Percentiles rank a stretch among this genome's conserved stretches.
Conservation (phyloP, 306 rosid species). For the Elaeagnus macrophylla region DNA sequence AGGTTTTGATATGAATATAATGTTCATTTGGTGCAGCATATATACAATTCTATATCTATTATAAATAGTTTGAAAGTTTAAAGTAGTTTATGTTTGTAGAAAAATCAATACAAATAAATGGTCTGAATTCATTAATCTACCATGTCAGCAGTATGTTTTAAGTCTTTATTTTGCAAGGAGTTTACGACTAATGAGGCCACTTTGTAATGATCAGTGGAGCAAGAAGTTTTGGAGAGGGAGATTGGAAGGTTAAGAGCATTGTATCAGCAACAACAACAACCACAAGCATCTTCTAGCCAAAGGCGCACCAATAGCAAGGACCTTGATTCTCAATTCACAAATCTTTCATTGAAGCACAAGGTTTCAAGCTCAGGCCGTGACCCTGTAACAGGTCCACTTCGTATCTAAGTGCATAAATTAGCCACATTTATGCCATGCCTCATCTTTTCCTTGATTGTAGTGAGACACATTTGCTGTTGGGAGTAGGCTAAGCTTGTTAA, state of each 20-base stretch:
- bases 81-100: not conserved
- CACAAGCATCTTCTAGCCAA: slow-evolving; percentile 61
- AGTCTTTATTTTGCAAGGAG: slow-evolving; percentile 7
- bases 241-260: slow-evolving; percentile 71
- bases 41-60: not conserved
- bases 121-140: not conserved
- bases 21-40: slow-evolving; percentile 1
- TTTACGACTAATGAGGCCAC: slow-evolving; percentile 33
- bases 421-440: slow-evolving; percentile 33
- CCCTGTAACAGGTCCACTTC: slow-evolving; percentile 59
- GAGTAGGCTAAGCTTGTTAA: slow-evolving; percentile 53
- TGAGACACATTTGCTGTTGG: slow-evolving; percentile 36
- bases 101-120: not conserved
- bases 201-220: slow-evolving; percentile 79
- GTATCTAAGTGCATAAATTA: slow-evolving; percentile 39
- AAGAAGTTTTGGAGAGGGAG: slow-evolving; percentile 98
- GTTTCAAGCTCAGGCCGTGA: slow-evolving; percentile 64
- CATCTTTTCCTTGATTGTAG: slow-evolving; percentile 21
- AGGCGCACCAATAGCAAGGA: slow-evolving; percentile 85
- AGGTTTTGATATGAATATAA: slow-evolving; percentile 3
- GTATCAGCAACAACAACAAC: slow-evolving; percentile 57
- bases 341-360: slow-evolving; percentile 78
- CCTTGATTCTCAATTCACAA: slow-evolving; percentile 81
- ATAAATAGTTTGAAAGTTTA: not conserved
- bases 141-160: not conserved